Base-by-base conservation (phyloP, 148 eudicot genomes). In the Arctostaphylos glauca region DNA sequence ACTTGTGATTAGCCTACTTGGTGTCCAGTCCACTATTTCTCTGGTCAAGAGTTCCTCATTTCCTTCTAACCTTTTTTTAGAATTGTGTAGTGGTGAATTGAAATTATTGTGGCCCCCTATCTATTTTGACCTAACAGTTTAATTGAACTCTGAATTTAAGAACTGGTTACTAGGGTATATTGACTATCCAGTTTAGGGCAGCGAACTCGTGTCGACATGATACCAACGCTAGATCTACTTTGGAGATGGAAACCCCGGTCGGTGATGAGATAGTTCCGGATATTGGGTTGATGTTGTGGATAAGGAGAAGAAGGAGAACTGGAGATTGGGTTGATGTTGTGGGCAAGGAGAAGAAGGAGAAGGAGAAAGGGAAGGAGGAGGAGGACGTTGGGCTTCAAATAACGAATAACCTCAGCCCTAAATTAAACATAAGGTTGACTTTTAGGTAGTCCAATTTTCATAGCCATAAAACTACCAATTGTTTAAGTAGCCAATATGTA, bases 1-100 rank as follows among this genome's bases (percentile, higher is more conserved):
- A 18, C 60, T 77, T 47, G 25, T 0, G 31, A 25, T 21, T n/a
- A 12, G 71, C 71, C 71, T 31, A 66, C 64, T 53, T 31, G 64
- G 54, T 38, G 80, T 77, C 64, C 64, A 38, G 64, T 38, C 80
- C 62, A 77, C 64, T 77, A 4, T 64, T 80, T 70, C 21, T 43
- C n/a, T 25, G 16, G 74, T 64, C 12, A 23, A 48, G 73, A 48
- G 46, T 79, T 79, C 25, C 74, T 48, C 18, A 48, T 80, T 48
- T 25, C 73, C 55, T 59, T 49, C 15, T 21, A 21, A 47, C 55
- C 15, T 76, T 18, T 76, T 18, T 53, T 12, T 68, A 2, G 74
- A n/a, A 14, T 54, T 53, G 43, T 31, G 16, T 38, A 25, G 8
- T 52, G 60, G 19, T 31, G 59, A 13, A 76, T 23, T 25, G 44